A percentile compares a stretch with the other conserved stretches of the same genome.
Conservation (phyloP, 768 basidiomycete genomes). For the Stropharia rugosoannulata region DNA sequence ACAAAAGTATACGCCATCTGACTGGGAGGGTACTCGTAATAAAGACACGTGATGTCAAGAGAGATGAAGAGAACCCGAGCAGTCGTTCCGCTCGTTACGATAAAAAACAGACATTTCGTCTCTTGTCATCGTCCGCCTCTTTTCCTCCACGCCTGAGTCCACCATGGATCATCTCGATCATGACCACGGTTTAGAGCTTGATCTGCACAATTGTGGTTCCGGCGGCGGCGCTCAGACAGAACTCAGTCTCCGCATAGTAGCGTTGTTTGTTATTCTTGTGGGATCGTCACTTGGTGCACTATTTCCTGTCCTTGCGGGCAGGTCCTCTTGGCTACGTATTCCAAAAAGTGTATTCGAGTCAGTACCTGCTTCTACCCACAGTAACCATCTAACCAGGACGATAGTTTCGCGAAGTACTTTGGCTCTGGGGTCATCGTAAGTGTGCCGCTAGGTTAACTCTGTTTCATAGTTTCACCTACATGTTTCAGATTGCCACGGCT, state of each 20-base stretch:
- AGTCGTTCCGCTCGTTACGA: conserved; percentile 23
- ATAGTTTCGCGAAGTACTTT: conserved; percentile 85
- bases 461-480: conserved; percentile 4
- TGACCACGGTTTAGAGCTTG: conserved; percentile 7
- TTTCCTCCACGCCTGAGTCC: conserved; percentile 5
- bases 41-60: conserved; percentile 15
- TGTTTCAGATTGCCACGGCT: conserved; percentile 76
- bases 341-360: conserved; percentile 72
- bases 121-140: conserved; percentile 6
- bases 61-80: conserved; percentile 29
- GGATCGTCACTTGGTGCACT: conserved; percentile 61
- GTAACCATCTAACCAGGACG: conserved; percentile 9
- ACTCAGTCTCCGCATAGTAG: conserved; percentile 60
- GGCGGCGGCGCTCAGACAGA: conserved; percentile 51
- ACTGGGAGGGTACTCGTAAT: conserved; percentile 30
- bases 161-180: conserved; percentile 3
- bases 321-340: conserved; percentile 50
- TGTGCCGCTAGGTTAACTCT: conserved; percentile 8
- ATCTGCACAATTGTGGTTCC: conserved; percentile 43
- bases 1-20: conserved; percentile 4
- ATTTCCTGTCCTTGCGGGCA: conserved; percentile 67
- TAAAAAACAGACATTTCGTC: conserved; percentile 17
- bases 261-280: conserved; percentile 71
- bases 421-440: conserved; percentile 86
- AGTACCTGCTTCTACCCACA: conserved; percentile 21